Percentiles rank a stretch among this genome's conserved stretches.
Evolutionary conservation across 2,329 filamentous ascomycete species (phyloP).

Genomic region (Xylariaceae sp.): DNA sequence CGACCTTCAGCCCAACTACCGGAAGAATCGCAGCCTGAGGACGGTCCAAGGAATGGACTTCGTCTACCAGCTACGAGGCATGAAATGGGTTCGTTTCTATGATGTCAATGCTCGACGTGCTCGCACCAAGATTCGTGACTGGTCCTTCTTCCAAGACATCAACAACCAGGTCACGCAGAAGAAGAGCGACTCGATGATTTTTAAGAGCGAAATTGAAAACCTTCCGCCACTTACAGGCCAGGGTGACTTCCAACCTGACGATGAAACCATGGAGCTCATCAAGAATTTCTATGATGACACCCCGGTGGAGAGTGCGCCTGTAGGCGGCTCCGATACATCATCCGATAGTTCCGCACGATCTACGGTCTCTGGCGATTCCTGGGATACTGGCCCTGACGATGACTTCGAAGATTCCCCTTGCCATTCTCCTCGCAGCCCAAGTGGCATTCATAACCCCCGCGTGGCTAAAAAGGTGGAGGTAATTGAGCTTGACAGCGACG

Average conservation of each 20-base stretch:
- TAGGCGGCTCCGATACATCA: conserved; percentile 16
- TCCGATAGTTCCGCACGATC: not conserved
- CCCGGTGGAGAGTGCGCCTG: not conserved
- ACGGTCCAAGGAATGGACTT: conserved; percentile 54
- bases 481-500: conserved; percentile 13
- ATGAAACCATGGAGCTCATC: conserved; percentile 30
- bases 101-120: conserved; percentile 42
- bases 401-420: not conserved
- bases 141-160: conserved; percentile 45
- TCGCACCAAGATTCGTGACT: conserved; percentile 40
- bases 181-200: conserved; percentile 29
- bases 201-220: conserved; percentile 35
- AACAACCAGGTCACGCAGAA: conserved; percentile 33
- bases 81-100: conserved; percentile 50
- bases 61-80: conserved; percentile 51
- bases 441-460: conserved; percentile 15
- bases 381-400: conserved; percentile 50
- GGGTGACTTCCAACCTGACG: conserved; percentile 22
- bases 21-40: conserved; percentile 47
- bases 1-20: conserved; percentile 48
- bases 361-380: conserved; percentile 14
- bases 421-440: not conserved
- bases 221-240: conserved; percentile 31
- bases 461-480: not conserved
- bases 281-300: conserved; percentile 35